Evolutionary conservation across 179 eudicot species (phyloP).

Genomic region (Patellifolia procumbens): DNA sequence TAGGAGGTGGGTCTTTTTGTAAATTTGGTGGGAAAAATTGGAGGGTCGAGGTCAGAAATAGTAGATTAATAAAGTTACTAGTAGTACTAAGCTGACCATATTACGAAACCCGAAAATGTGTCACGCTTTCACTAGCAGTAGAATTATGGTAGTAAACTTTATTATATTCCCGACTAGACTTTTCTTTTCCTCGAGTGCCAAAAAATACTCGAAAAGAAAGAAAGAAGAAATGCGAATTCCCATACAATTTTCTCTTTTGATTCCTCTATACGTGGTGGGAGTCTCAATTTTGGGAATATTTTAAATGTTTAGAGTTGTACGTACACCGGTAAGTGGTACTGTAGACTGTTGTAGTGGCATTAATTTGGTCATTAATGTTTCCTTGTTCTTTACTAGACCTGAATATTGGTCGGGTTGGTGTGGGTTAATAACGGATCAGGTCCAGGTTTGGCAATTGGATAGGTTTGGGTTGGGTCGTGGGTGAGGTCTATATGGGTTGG

Average conservation of each 20-base stretch:
- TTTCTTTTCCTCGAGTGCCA: slow-evolving; percentile 30
- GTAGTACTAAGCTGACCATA: slow-evolving; percentile 8
- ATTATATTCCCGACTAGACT: slow-evolving; percentile 28
- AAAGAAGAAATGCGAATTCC: slow-evolving; percentile 24
- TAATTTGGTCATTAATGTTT: neutral
- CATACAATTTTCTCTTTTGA: slow-evolving; percentile 18
- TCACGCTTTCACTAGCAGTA: slow-evolving; percentile 12
- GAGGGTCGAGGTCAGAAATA: slow-evolving; percentile 1
- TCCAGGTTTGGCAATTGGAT: no score
- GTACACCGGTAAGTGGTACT: neutral
- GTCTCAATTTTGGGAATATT: slow-evolving; percentile 9
- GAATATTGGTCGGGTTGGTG: no score
- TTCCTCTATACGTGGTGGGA: slow-evolving; percentile 4
- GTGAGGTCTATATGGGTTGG: no score
- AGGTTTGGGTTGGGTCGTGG: no score
- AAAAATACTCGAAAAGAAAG: slow-evolving; percentile 6
- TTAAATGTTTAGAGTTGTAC: no score
- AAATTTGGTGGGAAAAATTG: slow-evolving; percentile 5
- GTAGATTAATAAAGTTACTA: neutral
- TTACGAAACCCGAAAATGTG: slow-evolving; percentile 31
- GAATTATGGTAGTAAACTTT: slow-evolving; percentile 1
- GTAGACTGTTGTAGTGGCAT: neutral
- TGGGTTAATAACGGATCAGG: no score
- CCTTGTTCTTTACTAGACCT: no score
- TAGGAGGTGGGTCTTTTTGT: slow-evolving; percentile 17